Conservation (phyloP, 2,329 filamentous ascomycete genomes). For the Epichloe scottii region DNA sequence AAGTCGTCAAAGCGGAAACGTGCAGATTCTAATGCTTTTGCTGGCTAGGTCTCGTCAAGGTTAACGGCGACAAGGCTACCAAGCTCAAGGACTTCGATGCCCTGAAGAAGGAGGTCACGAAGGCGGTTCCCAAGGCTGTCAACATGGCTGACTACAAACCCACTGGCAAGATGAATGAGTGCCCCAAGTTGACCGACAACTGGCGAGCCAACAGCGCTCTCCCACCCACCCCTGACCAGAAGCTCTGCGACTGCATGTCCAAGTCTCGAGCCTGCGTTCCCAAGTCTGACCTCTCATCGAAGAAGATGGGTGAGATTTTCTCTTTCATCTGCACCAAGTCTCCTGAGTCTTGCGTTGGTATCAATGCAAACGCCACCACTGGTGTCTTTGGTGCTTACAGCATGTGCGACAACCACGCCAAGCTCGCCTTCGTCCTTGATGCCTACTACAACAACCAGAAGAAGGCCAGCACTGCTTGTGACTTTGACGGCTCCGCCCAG, state of each 20-base stretch:
- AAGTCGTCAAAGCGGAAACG: not conserved
- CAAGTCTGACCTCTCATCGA: constrained; percentile 39
- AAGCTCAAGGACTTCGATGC: constrained; percentile 64
- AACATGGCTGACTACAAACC: constrained; percentile 57
- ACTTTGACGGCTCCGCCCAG: constrained; percentile 55
- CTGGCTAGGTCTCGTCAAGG: constrained; percentile 50
- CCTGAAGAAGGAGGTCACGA: constrained; percentile 57
- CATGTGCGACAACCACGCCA: constrained; percentile 58
- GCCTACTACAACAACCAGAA: constrained; percentile 53
- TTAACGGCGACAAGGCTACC: constrained; percentile 44
- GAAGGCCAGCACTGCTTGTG: constrained; percentile 46
- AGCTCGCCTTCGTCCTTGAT: constrained; percentile 64
- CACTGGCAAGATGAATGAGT: constrained; percentile 57
- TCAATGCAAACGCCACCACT: constrained; percentile 51
- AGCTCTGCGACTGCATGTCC: constrained; percentile 80
- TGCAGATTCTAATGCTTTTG: not conserved
- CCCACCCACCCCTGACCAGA: constrained; percentile 67
- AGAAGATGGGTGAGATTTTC: constrained; percentile 59
- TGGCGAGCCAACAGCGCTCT: constrained; percentile 59
- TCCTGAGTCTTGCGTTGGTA: constrained; percentile 49
- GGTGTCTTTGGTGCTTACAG: constrained; percentile 66
- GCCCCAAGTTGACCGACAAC: constrained; percentile 50
- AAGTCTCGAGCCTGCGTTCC: constrained; percentile 60
- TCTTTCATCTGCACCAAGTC: constrained; percentile 54
- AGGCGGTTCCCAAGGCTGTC: constrained; percentile 53